Base-by-base conservation (phyloP, 2,329 filamentous ascomycete genomes). In the Aspergillaceae sp. region DNA sequence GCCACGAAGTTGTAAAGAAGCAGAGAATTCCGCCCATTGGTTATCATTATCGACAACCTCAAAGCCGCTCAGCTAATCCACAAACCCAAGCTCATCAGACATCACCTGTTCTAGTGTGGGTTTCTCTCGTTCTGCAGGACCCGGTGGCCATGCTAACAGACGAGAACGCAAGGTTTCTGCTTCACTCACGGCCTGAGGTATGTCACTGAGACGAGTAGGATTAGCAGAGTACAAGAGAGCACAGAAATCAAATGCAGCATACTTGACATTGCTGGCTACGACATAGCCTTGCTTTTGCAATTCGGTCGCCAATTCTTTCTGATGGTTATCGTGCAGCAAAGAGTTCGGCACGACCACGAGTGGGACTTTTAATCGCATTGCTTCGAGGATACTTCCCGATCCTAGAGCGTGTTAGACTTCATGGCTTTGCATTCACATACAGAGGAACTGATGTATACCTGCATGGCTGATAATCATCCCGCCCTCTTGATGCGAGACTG, bases 321-420 rank as follows among this genome's bases (percentile, higher is more conserved):
- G 92, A 62, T 98, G 92, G 58, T 98, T 91, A 60, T 94, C 83
- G 56, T 95, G 77, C 0, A 98, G 77, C 5, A 74, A 73, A 1
- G 81, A 76, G 64, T 98, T 98, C 2, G 91, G 86, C 2, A 98
- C 89, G 1, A 95, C 87, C 42, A 98, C 77, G n/a, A 97, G 72
- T 2, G 87, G 83, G 0, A 89, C 72, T 9, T 80, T 78, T 44
- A 86, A 72, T 38, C 86, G 80, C 51, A 94, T 78, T 0, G 83
- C 87, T 62, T 90, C 88, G 0, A 97, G 75, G 29, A 97, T 89
- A 3, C 87, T 89, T 6, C 92, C 92, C 8, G 91, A 90, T 10
- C 91, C 90, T 95, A 44, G 40, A 10, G 10, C 7, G 6, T 8
- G 19, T 26, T 19, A 9, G 6, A 7, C 11, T 19, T 2, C 19